Evolutionary conservation across 2,329 filamentous ascomycete genomes (phyloP).

Genomic region (Sordariomycetes sp.): DNA sequence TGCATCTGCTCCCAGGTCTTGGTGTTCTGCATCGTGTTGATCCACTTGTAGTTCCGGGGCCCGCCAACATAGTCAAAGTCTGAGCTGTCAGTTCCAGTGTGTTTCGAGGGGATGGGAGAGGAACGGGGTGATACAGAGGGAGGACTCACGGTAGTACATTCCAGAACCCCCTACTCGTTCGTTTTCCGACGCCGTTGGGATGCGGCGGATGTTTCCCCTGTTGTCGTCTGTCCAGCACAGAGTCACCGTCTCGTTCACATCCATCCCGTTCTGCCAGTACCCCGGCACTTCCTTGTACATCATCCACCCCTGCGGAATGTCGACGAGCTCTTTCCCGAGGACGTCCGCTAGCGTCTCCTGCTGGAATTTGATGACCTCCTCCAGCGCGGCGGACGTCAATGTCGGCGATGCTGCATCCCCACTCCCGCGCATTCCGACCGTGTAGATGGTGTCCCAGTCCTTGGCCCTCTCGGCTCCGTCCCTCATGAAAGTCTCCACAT

Average conservation of each 20-base stretch:
- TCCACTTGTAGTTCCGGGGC: slow-evolving; percentile 46
- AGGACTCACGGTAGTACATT: slow-evolving; percentile 44
- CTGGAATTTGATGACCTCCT: slow-evolving; percentile 34
- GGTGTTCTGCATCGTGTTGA: slow-evolving; percentile 53
- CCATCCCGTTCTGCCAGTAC: slow-evolving; percentile 46
- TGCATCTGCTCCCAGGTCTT: slow-evolving; percentile 51
- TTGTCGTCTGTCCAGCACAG: slow-evolving; percentile 58
- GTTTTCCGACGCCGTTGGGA: slow-evolving; percentile 48
- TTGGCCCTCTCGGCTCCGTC: slow-evolving; percentile 56
- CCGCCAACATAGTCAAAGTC: slow-evolving; percentile 42
- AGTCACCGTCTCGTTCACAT: slow-evolving; percentile 50
- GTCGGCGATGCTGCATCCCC: slow-evolving; percentile 47
- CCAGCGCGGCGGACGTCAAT: slow-evolving; percentile 44
- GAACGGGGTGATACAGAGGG: slow-evolving; percentile 7
- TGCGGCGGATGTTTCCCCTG: slow-evolving; percentile 46
- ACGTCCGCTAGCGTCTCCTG: slow-evolving; percentile 10
- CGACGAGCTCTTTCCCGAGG: slow-evolving; percentile 9
- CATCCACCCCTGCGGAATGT: slow-evolving; percentile 46
- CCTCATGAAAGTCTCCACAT: slow-evolving; percentile 56
- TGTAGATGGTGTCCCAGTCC: slow-evolving; percentile 53
- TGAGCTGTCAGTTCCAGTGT: neutral
- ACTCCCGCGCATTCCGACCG: slow-evolving; percentile 59
- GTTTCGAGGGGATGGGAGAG: neutral
- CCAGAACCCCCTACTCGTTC: slow-evolving; percentile 49
- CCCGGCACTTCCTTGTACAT: slow-evolving; percentile 46